These are phyloP conservation scores for Xerocomus brunneocitrinus DNA, from an alignment of 768 basidiomycete genomes.

Conservation along the genomic window DNA sequence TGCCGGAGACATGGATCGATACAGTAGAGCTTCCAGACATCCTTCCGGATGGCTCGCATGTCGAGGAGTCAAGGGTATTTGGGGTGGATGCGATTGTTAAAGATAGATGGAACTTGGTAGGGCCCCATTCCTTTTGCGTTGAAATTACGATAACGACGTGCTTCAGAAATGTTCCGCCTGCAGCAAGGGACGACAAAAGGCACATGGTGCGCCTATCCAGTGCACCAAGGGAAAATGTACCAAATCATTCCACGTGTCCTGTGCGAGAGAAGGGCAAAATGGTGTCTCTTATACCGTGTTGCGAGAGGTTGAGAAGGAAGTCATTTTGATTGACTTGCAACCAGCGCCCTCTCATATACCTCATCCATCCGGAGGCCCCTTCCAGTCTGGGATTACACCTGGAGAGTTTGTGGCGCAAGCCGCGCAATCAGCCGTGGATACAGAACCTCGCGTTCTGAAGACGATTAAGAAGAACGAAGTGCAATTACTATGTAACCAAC, in stretches of 20 bases:
- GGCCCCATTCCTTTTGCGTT: constrained; percentile 22
- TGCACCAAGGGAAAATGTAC: constrained; percentile 94
- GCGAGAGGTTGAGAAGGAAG: constrained; percentile 78
- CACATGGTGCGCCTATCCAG: constrained; percentile 81
- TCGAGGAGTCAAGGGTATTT: constrained; percentile 56
- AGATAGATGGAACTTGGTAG: constrained; percentile 89
- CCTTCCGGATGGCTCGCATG: constrained; percentile 29
- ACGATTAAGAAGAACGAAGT: constrained; percentile 70
- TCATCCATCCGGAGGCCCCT: constrained; percentile 1
- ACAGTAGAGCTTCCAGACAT: constrained; percentile 42
- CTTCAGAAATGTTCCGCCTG: constrained; percentile 89
- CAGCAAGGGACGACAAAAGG: constrained; percentile 58
- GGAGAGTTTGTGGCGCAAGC: background rate
- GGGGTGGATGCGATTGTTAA: constrained; percentile 87
- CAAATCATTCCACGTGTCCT: constrained; percentile 90
- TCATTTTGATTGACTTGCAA: constrained; percentile 53
- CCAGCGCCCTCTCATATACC: constrained; percentile 6
- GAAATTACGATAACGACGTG: background rate
- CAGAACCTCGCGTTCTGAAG: constrained; percentile 45
- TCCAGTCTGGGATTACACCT: background rate
- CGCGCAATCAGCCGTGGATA: constrained; percentile 2
- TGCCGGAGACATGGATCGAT: constrained; percentile 93
- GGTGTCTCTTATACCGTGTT: constrained; percentile 58
- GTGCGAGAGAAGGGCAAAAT: constrained; percentile 56
- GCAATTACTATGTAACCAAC: constrained; percentile 76